A percentile compares a stretch with the other conserved stretches of the same genome.
phyloP scores from a whole-genome alignment of 164 flowering plant genomes.

The Vitis rupestris region DNA sequence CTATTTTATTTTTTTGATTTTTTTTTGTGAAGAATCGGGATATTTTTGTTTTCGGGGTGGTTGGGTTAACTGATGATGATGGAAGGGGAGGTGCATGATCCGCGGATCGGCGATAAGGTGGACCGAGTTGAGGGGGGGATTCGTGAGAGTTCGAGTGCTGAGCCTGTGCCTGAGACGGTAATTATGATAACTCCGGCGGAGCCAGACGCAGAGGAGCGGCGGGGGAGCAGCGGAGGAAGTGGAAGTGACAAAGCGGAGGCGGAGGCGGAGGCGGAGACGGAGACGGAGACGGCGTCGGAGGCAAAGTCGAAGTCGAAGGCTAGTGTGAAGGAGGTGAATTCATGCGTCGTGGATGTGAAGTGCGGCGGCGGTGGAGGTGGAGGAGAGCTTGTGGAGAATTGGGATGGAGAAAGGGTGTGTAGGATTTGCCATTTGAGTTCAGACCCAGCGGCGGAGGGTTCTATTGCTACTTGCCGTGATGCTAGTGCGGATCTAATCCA shows the following conservation, averaged over 20 bases:
- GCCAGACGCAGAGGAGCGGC: not conserved
- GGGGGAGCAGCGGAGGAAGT: not conserved
- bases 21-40: not conserved
- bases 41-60: not conserved
- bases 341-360: constrained; percentile 41
- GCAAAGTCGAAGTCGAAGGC: constrained; percentile 18
- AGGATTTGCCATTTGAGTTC: constrained; percentile 83
- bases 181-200: no score
- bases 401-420: constrained; percentile 54
- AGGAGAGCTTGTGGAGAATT: constrained; percentile 18
- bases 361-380: constrained; percentile 20
- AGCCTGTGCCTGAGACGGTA: no score
- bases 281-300: constrained; percentile 16
- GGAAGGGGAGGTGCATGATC: not conserved
- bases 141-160: constrained; percentile 1
- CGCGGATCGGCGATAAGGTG: not conserved
- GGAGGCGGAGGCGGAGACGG: constrained; percentile 10
- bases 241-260: constrained; percentile 8
- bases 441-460: constrained; percentile 32
- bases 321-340: constrained; percentile 19
- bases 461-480: not conserved
- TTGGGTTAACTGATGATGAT: not conserved
- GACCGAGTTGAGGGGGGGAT: not conserved
- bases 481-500: constrained; percentile 38
- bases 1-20: no score